Conservation (phyloP, 768 basidiomycete genomes). For the Rhodotorula paludigena region DNA sequence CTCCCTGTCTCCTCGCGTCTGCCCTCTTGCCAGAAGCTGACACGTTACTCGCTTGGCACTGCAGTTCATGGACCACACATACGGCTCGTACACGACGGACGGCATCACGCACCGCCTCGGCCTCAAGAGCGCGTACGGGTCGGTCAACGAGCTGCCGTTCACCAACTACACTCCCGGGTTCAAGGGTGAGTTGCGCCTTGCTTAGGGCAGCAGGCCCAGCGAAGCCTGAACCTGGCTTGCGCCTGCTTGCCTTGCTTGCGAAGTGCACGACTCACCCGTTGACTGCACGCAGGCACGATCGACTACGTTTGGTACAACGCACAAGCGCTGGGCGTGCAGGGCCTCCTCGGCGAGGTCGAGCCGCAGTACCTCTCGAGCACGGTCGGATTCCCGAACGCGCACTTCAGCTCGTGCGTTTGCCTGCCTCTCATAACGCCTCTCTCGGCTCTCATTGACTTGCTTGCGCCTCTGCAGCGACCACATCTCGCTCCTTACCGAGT, state of each 20-base stretch:
- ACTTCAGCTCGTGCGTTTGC: constrained; percentile 67
- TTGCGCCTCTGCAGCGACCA: constrained; percentile 26
- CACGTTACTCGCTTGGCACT: too few relatives aligned
- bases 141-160: constrained; percentile 55
- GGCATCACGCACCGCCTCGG: constrained; percentile 74
- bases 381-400: constrained; percentile 93
- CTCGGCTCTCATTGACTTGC: neutral
- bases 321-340: constrained; percentile 66
- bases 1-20: too few relatives aligned
- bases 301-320: constrained; percentile 93
- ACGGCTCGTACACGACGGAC: constrained; percentile 86
- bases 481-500: constrained; percentile 39
- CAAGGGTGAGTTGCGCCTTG: constrained; percentile 41
- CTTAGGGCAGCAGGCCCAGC: too few relatives aligned
- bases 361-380: constrained; percentile 74
- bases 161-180: constrained; percentile 89
- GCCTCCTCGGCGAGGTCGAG: constrained; percentile 84
- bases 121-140: constrained; percentile 72
- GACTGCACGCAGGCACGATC: constrained; percentile 58
- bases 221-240: too few relatives aligned
- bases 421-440: neutral
- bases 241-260: neutral
- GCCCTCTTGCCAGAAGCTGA: too few relatives aligned
- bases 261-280: neutral
- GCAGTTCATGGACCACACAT: constrained; percentile 85